Conservation (phyloP, 495 filamentous ascomycete species). For the Aspergillus hancockii region DNA sequence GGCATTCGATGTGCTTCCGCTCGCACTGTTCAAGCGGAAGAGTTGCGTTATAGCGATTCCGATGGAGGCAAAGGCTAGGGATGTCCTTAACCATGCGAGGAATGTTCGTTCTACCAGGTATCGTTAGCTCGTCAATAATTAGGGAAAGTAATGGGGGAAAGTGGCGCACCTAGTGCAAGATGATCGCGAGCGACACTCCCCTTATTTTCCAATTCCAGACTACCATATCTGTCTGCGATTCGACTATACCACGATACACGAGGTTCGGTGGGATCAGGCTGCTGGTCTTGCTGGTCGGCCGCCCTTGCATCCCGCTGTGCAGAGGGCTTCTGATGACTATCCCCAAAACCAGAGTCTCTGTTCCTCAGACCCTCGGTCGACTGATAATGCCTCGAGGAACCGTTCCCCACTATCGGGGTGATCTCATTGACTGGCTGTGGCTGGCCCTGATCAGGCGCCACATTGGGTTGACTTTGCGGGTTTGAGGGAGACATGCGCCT, state of each 20-base stretch:
- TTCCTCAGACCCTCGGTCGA: slow-evolving; percentile 33
- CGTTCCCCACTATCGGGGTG: slow-evolving; percentile 37
- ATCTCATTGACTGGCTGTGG: slow-evolving; percentile 29
- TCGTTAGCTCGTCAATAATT: slow-evolving; percentile 8
- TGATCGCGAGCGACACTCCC: slow-evolving; percentile 95
- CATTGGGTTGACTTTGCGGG: slow-evolving; percentile 15
- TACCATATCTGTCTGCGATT: slow-evolving; percentile 69
- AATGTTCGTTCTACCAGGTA: slow-evolving; percentile 82
- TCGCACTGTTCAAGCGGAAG: slow-evolving; percentile 82
- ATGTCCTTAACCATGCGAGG: slow-evolving; percentile 94
- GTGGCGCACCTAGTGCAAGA: slow-evolving; percentile 77
- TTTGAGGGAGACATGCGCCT: slow-evolving; percentile 19
- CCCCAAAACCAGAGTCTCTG: slow-evolving; percentile 12
- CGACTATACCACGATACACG: slow-evolving; percentile 51
- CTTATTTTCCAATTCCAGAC: slow-evolving; percentile 92
- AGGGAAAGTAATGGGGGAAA: slow-evolving; percentile 8
- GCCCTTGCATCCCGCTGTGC: slow-evolving; percentile 8
- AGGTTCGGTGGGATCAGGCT: slow-evolving; percentile 19
- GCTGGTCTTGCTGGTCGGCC: slow-evolving; percentile 11
- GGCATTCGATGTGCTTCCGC: slow-evolving; percentile 8
- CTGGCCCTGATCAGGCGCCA: slow-evolving; percentile 16
- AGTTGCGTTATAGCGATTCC: slow-evolving; percentile 96
- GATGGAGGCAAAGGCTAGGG: slow-evolving; percentile 92
- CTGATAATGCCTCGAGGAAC: slow-evolving; percentile 33
- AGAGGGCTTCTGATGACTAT: slow-evolving; percentile 13